Conservation (phyloP, 208 protist genomes). For the Endotrypanum monterogeii region DNA sequence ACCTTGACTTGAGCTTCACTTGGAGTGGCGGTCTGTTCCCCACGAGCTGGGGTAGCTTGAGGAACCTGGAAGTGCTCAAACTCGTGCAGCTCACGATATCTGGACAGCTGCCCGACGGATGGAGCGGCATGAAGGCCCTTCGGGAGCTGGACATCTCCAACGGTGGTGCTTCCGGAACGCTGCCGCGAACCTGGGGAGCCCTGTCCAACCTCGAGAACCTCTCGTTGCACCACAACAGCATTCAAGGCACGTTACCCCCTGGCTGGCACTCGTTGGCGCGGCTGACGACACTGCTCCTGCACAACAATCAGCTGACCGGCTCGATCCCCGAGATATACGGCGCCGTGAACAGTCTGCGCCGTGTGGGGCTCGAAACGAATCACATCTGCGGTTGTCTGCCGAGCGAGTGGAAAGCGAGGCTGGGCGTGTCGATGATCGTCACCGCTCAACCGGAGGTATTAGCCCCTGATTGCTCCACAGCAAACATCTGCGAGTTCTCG, state of each 20-base stretch:
- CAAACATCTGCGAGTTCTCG: not conserved
- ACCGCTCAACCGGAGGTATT: not conserved
- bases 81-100: constrained; percentile 1
- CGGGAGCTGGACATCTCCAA: not conserved
- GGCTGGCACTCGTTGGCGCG: not conserved
- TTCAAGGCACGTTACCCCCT: not conserved
- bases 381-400: not conserved
- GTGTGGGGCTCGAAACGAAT: not conserved
- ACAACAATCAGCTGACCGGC: not conserved
- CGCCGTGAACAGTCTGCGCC: not conserved
- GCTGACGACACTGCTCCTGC: not conserved
- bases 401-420: not conserved
- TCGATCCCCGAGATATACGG: not conserved
- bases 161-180: not conserved
- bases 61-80: not conserved
- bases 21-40: constrained; percentile 1
- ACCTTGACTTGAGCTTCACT: constrained; percentile 3
- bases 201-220: not conserved
- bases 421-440: not conserved
- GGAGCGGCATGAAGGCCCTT: not conserved
- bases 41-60: not conserved
- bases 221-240: not conserved
- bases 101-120: not conserved
- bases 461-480: not conserved
- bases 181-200: not conserved